phyloP scores from a whole-genome alignment of 257 asterid genomes.

The Penstemon davidsonii region DNA sequence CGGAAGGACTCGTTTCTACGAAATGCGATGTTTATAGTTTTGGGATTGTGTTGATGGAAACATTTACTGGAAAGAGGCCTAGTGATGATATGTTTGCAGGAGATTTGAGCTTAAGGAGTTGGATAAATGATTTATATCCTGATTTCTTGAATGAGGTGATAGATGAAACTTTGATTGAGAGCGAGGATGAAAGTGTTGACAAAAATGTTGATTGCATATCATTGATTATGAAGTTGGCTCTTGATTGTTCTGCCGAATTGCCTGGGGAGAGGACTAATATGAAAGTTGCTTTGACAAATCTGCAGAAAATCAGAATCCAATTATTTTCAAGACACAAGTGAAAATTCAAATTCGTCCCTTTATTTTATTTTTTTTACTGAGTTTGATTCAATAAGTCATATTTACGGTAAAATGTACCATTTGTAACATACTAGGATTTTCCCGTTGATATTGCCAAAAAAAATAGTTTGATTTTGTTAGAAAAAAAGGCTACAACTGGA shows the following conservation, averaged over 20 bases:
- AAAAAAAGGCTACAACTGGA: too few relatives aligned
- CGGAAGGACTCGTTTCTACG: conserved; percentile 45
- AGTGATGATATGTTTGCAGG: conserved; percentile 34
- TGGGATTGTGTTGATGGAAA: conserved; percentile 49
- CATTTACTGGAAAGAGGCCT: conserved; percentile 40
- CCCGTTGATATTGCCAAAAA: too few relatives aligned
- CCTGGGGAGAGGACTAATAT: conserved; percentile 38
- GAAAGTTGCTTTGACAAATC: conserved; percentile 29
- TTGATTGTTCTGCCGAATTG: conserved; percentile 36
- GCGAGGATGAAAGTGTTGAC: neutral
- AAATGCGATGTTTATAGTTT: conserved; percentile 46
- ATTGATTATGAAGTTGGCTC: conserved; percentile 36
- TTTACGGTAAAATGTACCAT: too few relatives aligned
- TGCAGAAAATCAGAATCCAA: conserved; percentile 28
- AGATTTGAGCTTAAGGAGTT: conserved; percentile 32
- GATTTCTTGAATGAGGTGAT: conserved; percentile 4
- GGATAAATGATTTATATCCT: conserved; percentile 33
- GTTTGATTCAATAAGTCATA: too few relatives aligned
- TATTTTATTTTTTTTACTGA: too few relatives aligned
- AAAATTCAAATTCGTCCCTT: too few relatives aligned
- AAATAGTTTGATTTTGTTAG: too few relatives aligned
- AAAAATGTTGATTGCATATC: conserved; percentile 26
- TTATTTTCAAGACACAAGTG: neutral
- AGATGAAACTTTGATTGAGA: conserved; percentile 30
- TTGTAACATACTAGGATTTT: too few relatives aligned